Base-by-base conservation (phyloP, 2,329 filamentous ascomycete genomes). In the Chaetomium olivaceum region DNA sequence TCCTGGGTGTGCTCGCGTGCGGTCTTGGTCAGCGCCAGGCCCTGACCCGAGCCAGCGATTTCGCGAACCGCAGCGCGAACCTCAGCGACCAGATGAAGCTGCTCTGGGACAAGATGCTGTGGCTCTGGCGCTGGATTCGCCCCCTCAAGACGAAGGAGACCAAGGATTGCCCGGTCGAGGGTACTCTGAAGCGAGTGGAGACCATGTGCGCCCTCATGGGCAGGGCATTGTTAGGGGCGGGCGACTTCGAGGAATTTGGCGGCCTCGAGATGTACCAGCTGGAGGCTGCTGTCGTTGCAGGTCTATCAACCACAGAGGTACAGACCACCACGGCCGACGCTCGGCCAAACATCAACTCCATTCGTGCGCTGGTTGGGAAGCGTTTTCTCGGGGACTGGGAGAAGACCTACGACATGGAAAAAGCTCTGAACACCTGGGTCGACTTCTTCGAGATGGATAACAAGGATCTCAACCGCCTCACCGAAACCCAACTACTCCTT, bases 81-180 rank as follows among this genome's bases (percentile, higher is more conserved):
- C 54, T 63, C 21, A 31, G 57, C 16, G 69, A 73, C 25, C 62
- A 62, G 8, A 70, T 67, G 60, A 69, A 69, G 61, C 61, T 77
- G 36, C 77, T 27, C 72, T 78, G 27, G 71, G 70, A 71, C 56
- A 71, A 71, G 61, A 29, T 43, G 16, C 65, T 71, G 67, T 71
- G 65, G 64, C 55, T 71, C 11, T 8, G 48, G 9, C 33, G 27
- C 5, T 71, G 66, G 64, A 64, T 68, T 1, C n/a, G 19, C 2
- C 33, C 33, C 3, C 31, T 61, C 9, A 16, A 11, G n/a, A 14
- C 23, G 23, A 51, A 48, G n/a, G 14, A 12, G 27, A n/a, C 11
- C 31, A 19, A 19, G 16, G 39, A n/a, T 5, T 1, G 2, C 5
- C 31, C 39, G 9, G 52, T 60, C 11, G 31, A 54, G 12, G 51